Percentiles rank a stretch among this genome's conserved stretches.
Evolutionary conservation across 2,329 filamentous ascomycete genomes (phyloP).

Genomic region (Capronia americana): DNA sequence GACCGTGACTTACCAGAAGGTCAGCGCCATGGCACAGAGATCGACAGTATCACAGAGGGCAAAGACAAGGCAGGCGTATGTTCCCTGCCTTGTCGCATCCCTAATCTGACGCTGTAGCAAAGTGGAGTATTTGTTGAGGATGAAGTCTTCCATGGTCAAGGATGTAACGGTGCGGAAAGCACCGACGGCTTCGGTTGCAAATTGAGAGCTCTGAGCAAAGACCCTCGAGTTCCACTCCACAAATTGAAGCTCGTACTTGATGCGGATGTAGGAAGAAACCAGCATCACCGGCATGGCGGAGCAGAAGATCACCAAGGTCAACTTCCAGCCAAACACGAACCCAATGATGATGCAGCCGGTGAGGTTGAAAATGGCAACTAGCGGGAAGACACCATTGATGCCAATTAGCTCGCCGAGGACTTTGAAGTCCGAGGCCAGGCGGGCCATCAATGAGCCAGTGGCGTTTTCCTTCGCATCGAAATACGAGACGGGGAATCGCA

Average conservation of each 20-base stretch:
- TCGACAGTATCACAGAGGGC: slow-evolving; percentile 72
- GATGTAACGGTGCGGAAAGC: slow-evolving; percentile 76
- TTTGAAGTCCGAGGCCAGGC: slow-evolving; percentile 57
- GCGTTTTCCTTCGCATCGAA: slow-evolving; percentile 56
- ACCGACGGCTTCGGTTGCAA: slow-evolving; percentile 75
- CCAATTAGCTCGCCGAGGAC: slow-evolving; percentile 59
- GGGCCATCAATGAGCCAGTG: slow-evolving; percentile 55
- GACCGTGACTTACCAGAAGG: slow-evolving; percentile 57
- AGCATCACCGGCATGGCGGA: slow-evolving; percentile 62
- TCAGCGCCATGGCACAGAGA: slow-evolving; percentile 67
- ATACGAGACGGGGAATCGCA: slow-evolving; percentile 52
- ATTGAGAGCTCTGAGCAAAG: slow-evolving; percentile 69
- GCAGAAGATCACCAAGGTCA: slow-evolving; percentile 70
- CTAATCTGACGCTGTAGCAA: slow-evolving; percentile 66
- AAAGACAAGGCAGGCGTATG: slow-evolving; percentile 69
- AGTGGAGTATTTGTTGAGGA: slow-evolving; percentile 65
- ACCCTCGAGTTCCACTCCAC: slow-evolving; percentile 36
- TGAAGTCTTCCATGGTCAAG: slow-evolving; percentile 71
- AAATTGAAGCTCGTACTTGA: slow-evolving; percentile 36
- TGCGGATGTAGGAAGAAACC: slow-evolving; percentile 51
- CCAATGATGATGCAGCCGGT: slow-evolving; percentile 69
- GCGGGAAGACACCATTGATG: slow-evolving; percentile 72
- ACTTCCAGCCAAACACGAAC: slow-evolving; percentile 78
- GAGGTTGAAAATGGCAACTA: slow-evolving; percentile 72
- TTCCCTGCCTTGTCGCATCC: slow-evolving; percentile 66